Base-by-base conservation (phyloP, 2,329 filamentous ascomycete genomes). In the Nannizziopsis arthrosporioides region DNA sequence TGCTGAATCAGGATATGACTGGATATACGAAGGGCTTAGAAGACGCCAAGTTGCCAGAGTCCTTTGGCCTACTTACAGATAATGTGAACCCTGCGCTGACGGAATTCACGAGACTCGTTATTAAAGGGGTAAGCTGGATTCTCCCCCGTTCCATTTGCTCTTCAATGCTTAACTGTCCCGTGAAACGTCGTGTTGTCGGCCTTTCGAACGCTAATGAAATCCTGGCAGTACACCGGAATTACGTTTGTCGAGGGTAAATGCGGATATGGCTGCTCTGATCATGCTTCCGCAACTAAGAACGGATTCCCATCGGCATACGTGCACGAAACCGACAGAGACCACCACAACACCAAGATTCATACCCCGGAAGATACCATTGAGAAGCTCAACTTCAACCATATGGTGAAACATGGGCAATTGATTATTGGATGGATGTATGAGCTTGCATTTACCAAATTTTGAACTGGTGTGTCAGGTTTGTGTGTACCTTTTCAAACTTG, bases 251-350 rank as follows among this genome's bases (percentile, higher is more conserved):
- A 43, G n/a, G 15, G 34, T 36, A 38, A n/a, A 5, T 50, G 48
- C 17, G 48, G 48, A 12, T 50, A 44, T 22, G 48, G 35, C 17
- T 50, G 48, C 31, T 43, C 40, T 27, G 48, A 50, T 31, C 48
- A 50, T 31, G 48, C 40, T 2, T 43, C 48, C 14, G 40, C 48
- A 18, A 40, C 18, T 27, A 45, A 34, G 19, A 44, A 50, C n/a
- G 48, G 48, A 22, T 50, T 50, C 37, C 48, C 48, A 22, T 44
- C 48, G 12, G 48, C 48, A 27, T 40, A 45, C 18, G 42, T 50
- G 12, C 34, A 44, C 11, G 48, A 50, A 31, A 41, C 40, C 18
- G 35, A 43, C 19, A 19, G 42, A 45, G 14, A 14, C 4, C 42
- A 50, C 35, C 42, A 43, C 36, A 50, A 50, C 42, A 15, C 34